These are phyloP conservation scores for Aphanomyces cochlioides DNA, from an alignment of 352 stramenopile species.

Conservation along the genomic window DNA sequence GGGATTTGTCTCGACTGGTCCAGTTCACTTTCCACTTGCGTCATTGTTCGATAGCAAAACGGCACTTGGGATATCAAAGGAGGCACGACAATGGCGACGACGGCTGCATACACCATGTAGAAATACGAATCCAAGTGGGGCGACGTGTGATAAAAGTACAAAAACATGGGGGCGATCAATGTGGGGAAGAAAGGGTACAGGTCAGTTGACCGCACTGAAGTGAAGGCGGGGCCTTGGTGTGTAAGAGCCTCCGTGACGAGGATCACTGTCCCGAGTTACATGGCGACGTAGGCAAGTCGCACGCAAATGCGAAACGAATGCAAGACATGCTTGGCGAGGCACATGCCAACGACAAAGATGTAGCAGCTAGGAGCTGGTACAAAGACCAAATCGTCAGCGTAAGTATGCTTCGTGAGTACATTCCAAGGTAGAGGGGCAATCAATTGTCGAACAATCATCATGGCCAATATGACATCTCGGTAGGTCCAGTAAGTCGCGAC, in stretches of 20 bases:
- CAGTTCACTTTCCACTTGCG: too few species aligned
- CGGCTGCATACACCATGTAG: background rate
- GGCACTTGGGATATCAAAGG: too few species aligned
- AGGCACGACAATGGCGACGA: background rate
- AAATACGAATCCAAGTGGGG: background rate
- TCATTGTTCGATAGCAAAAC: too few species aligned
- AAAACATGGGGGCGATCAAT: background rate
- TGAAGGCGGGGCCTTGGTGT: background rate
- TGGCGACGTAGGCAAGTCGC: background rate
- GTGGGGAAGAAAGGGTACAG: background rate
- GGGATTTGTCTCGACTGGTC: too few species aligned
- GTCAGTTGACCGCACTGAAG: background rate
- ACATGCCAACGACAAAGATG: conserved; percentile 3
- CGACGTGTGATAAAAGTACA: background rate
- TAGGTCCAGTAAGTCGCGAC: background rate
- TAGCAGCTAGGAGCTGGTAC: background rate
- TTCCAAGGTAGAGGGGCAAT: background rate
- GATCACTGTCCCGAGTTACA: background rate
- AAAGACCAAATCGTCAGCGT: background rate
- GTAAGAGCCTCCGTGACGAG: background rate
- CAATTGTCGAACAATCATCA: background rate
- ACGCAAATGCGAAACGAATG: background rate
- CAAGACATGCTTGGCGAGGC: background rate
- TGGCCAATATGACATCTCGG: background rate
- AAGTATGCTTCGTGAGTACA: background rate